Percentiles rank a stretch among this genome's conserved stretches.
phyloP scores from a whole-genome alignment of 306 rosid species.

The Clitoria ternatea region DNA sequence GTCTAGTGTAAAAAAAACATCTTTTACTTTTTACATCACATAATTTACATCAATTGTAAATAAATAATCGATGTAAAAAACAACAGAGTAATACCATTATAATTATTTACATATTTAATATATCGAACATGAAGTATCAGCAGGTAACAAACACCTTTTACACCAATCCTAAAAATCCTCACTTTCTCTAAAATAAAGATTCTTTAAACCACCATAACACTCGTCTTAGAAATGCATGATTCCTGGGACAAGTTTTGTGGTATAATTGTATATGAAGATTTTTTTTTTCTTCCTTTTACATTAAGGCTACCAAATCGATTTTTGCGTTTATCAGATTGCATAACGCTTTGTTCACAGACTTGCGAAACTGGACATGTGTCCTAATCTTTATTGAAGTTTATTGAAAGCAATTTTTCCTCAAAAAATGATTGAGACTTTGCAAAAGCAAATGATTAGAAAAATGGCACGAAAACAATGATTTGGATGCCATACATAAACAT shows the following conservation, averaged over 20 bases:
- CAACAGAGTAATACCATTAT: too few relatives aligned
- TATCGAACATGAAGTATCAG: too few relatives aligned
- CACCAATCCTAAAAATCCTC: too few relatives aligned
- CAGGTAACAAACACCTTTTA: too few relatives aligned
- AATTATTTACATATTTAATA: too few relatives aligned
- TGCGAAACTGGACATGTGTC: slow-evolving; percentile 12
- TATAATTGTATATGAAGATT: background rate
- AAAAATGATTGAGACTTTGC: background rate
- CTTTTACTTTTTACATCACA: too few relatives aligned
- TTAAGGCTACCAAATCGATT: background rate
- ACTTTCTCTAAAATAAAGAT: too few relatives aligned
- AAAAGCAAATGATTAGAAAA: background rate
- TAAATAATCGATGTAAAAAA: too few relatives aligned
- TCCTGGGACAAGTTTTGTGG: background rate
- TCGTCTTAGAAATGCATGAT: background rate
- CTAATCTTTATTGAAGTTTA: background rate
- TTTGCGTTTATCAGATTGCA: background rate
- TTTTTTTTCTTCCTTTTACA: background rate
- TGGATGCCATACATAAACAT: background rate
- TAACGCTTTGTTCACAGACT: background rate
- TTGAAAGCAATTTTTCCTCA: background rate
- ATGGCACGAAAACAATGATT: background rate
- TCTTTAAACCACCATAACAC: too few relatives aligned
- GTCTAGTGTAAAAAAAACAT: too few relatives aligned
- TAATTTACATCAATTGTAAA: too few relatives aligned